These are phyloP conservation scores for Phalaenopsis aphrodite DNA, from an alignment of 106 monocot genomes.

Conservation along the genomic window DNA sequence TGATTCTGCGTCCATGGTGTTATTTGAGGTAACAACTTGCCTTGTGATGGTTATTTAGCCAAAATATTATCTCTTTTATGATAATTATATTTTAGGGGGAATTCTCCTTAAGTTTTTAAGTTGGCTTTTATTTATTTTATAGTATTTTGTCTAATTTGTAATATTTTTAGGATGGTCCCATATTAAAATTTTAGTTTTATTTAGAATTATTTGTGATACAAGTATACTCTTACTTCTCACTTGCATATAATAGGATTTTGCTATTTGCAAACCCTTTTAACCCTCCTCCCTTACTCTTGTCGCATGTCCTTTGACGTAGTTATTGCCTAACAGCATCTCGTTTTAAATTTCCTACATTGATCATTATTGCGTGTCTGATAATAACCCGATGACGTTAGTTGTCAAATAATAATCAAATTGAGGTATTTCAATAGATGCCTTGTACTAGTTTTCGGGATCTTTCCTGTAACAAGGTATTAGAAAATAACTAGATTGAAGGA, in stretches of 20 bases:
- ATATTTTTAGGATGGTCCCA: not conserved
- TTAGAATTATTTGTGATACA: too few species aligned
- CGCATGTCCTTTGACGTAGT: too few species aligned
- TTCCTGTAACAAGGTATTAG: not conserved
- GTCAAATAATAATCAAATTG: not conserved
- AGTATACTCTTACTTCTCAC: too few species aligned
- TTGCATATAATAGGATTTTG: too few species aligned
- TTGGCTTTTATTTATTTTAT: not conserved
- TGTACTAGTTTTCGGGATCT: not conserved
- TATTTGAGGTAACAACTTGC: constrained; percentile 57
- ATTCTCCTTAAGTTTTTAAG: not conserved
- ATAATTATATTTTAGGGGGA: not conserved
- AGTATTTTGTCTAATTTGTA: not conserved
- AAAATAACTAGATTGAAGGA: too few species aligned
- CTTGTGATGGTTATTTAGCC: not conserved
- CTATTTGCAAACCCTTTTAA: too few species aligned
- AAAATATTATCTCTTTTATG: not conserved
- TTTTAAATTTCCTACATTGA: too few species aligned
- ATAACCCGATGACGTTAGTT: not conserved
- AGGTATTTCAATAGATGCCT: not conserved
- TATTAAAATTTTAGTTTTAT: not conserved
- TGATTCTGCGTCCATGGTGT: constrained; percentile 51
- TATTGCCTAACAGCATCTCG: too few species aligned
- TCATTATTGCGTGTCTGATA: not conserved
- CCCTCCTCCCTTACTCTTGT: too few species aligned